Evolutionary conservation across 2,329 filamentous ascomycete species (phyloP).

Genomic region (Fusarium sp.): DNA sequence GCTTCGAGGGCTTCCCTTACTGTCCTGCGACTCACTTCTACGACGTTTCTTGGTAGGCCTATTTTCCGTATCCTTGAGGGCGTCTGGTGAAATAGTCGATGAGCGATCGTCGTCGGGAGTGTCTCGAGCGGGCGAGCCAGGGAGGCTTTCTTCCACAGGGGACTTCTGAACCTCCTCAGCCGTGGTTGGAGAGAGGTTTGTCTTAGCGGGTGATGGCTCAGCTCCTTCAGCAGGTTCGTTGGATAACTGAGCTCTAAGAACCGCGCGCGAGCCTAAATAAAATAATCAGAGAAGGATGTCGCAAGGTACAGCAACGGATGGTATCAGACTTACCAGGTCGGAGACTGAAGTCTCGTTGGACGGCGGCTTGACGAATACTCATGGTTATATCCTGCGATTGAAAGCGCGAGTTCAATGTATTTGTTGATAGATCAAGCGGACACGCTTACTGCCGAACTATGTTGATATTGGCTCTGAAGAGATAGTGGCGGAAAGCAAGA

Average conservation of each 20-base stretch:
- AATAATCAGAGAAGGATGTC: not conserved
- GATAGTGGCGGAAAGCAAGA: not conserved
- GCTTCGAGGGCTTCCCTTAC: not conserved
- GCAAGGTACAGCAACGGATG: not conserved
- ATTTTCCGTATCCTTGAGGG: not conserved
- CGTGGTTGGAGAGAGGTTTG: not conserved
- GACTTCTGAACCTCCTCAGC: not conserved
- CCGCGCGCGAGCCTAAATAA: not conserved
- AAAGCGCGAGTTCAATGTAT: not conserved
- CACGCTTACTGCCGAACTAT: not conserved
- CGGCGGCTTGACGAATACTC: slow-evolving; percentile 8
- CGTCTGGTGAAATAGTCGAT: not conserved
- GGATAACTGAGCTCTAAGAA: not conserved
- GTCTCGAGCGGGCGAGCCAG: not conserved
- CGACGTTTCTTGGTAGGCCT: not conserved
- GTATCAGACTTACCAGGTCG: slow-evolving; percentile 4
- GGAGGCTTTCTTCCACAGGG: not conserved
- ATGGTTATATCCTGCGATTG: not conserved
- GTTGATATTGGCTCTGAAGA: not conserved
- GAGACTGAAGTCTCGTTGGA: slow-evolving; percentile 23
- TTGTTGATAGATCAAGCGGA: not conserved
- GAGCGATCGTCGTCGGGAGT: slow-evolving; percentile 1
- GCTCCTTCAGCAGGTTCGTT: not conserved
- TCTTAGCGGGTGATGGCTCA: not conserved
- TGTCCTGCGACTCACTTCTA: slow-evolving; percentile 14